Percentiles rank a stretch among this genome's conserved stretches.
Conservation (phyloP, 768 basidiomycete species). For the Mycena epipterygia region DNA sequence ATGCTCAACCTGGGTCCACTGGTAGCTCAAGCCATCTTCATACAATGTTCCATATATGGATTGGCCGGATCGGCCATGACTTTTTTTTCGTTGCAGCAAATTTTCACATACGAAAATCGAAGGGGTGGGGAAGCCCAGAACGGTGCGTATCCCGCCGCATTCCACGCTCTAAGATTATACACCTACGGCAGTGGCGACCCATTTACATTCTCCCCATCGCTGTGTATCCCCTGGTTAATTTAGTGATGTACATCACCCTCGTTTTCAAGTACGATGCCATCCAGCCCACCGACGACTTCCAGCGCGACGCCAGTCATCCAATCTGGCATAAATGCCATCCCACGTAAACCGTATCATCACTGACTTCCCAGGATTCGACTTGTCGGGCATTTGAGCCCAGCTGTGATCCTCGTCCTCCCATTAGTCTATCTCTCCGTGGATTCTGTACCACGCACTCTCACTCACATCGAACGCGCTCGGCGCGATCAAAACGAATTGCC, state of each 20-base stretch:
- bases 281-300: slow-evolving; percentile 21
- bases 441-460: slow-evolving; percentile 4
- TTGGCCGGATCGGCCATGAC: slow-evolving; percentile 5
- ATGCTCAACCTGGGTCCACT: background rate
- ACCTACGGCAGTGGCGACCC: slow-evolving; percentile 8
- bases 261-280: slow-evolving; percentile 21
- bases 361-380: slow-evolving; percentile 13
- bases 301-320: slow-evolving; percentile 23
- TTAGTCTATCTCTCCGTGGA: background rate
- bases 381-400: background rate
- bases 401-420: background rate
- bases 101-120: slow-evolving; percentile 13
- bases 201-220: slow-evolving; percentile 26
- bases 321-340: slow-evolving; percentile 2
- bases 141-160: background rate
- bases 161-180: background rate
- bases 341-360: no score
- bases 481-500: slow-evolving; percentile 12
- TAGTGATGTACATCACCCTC: background rate
- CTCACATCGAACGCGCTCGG: slow-evolving; percentile 18
- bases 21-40: slow-evolving; percentile 27
- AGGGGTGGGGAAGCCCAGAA: slow-evolving; percentile 21
- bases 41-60: background rate
- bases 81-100: slow-evolving; percentile 12
- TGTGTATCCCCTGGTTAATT: background rate